Base-by-base conservation (phyloP, 495 filamentous ascomycete species). In the Neurospora intermedia region DNA sequence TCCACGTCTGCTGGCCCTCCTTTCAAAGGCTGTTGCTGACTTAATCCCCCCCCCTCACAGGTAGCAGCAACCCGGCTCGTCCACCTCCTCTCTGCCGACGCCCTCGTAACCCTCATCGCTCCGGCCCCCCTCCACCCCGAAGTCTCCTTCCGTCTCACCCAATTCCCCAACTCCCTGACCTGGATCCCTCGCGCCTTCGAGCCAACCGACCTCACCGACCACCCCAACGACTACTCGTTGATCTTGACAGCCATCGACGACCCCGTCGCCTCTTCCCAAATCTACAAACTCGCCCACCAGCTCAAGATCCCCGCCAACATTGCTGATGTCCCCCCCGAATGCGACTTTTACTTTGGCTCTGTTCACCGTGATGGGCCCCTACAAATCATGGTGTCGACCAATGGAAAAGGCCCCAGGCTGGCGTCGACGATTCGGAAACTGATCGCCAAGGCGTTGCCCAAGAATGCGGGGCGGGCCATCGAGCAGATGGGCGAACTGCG, bases 301-400 rank as follows among this genome's bases (percentile, higher is more conserved):
- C 86, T 84, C 54, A 89, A 89, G 59, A 94, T 98, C 70, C 89
- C 94, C 2, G 94, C 93, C 43, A 99, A 99, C 81, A 96, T 99
- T 70, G 96, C 96, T 73, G 96, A 99, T 82, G 96, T 98, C 2
- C 96, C 96, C 0, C 88, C 94, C 0, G 96, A 98, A 81, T 99
- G 96, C 80, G 96, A 99, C 78, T 99, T 99, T 79, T 99, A 98
- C 82, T 99, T 99, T 81, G 96, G 96, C 69, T 94, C 91, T 81
- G 89, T 98, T 40, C 92, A 99, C 84, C 89, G 96, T 31, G 96
- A 98, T 81, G 96, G 96, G 0, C 96, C 96, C 11, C 81, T 99
- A 74, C 96, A 99, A 85, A 89, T 99, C 74, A 99, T 99, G 96
- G 94, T 99, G 69, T 94, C 91, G 80, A 99, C 96, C 13, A 98